Evolutionary conservation across 306 rosid genomes (phyloP).

Genomic region (Styphnolobium japonicum): DNA sequence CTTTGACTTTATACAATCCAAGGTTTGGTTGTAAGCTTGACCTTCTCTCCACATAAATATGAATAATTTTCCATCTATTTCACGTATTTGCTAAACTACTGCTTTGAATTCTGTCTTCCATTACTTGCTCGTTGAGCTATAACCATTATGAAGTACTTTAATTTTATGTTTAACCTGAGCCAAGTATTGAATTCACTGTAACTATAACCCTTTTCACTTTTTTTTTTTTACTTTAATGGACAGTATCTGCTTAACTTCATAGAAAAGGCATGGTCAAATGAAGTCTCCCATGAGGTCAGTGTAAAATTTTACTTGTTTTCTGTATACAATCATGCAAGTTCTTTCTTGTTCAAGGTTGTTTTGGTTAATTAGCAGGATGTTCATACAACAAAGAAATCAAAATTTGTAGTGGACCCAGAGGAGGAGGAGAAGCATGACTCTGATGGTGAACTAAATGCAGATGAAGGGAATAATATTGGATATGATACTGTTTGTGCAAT

Average conservation of each 20-base stretch:
- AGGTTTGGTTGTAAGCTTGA: background rate
- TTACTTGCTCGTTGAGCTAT: background rate
- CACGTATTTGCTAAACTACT: background rate
- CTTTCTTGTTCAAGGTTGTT: constrained; percentile 19
- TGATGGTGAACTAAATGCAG: constrained; percentile 21
- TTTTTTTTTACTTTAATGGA: background rate
- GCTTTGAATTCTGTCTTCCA: background rate
- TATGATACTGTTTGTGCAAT: constrained; percentile 63
- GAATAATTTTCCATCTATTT: background rate
- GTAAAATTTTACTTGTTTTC: background rate
- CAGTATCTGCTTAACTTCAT: constrained; percentile 37
- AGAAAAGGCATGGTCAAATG: constrained; percentile 17
- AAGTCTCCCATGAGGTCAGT: constrained; percentile 36
- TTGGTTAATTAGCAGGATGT: constrained; percentile 38
- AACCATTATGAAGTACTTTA: background rate
- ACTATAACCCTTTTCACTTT: background rate
- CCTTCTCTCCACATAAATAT: background rate
- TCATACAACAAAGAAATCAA: constrained; percentile 19
- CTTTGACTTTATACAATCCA: background rate
- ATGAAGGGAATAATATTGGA: constrained; percentile 27
- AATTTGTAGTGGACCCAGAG: constrained; percentile 28
- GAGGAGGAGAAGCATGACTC: constrained; percentile 27
- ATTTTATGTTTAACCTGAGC: background rate
- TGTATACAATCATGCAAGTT: constrained; percentile 1
- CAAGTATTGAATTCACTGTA: background rate